Percentiles rank a stretch among this genome's conserved stretches.
These are phyloP conservation scores for Aspergillus sclerotiicarbonarius DNA, from an alignment of 495 filamentous ascomycete genomes.

Conservation along the genomic window DNA sequence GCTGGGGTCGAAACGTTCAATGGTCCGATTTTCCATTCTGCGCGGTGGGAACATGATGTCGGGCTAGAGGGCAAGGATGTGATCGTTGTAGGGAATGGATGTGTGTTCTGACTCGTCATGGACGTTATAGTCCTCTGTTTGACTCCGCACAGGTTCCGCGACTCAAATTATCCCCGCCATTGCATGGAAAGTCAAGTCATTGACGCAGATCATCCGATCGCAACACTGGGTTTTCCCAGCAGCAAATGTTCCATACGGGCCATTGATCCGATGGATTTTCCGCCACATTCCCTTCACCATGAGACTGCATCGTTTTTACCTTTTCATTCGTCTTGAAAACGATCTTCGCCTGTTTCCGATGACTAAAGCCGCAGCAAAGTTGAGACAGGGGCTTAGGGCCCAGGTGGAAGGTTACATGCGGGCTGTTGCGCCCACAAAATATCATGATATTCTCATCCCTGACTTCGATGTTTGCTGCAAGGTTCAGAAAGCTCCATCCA, in stretches of 20 bases:
- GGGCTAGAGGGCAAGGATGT: constrained; percentile 56
- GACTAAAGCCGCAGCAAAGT: constrained; percentile 23
- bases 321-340: constrained; percentile 25
- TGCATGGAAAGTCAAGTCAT: constrained; percentile 22
- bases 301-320: constrained; percentile 21
- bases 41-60: constrained; percentile 56
- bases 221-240: constrained; percentile 29
- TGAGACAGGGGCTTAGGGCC: constrained; percentile 32
- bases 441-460: constrained; percentile 54
- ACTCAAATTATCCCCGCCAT: constrained; percentile 44
- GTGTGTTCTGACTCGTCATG: constrained; percentile 13
- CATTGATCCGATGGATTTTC: constrained; percentile 22
- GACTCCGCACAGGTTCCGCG: constrained; percentile 31
- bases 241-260: constrained; percentile 18
- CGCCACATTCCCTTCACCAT: constrained; percentile 19
- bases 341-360: constrained; percentile 37
- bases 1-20: constrained; percentile 46
- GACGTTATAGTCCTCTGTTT: background rate
- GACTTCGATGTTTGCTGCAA: constrained; percentile 57
- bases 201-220: constrained; percentile 30
- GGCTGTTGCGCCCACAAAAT: constrained; percentile 46
- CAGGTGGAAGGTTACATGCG: constrained; percentile 41
- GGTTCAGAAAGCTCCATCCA: constrained; percentile 15
- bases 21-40: constrained; percentile 57
- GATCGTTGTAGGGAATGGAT: constrained; percentile 54